Evolutionary conservation across 179 eudicot species (phyloP), one percentile per base, ranked within the genome.

Genomic region (Heliamphora pulchella): DNA sequence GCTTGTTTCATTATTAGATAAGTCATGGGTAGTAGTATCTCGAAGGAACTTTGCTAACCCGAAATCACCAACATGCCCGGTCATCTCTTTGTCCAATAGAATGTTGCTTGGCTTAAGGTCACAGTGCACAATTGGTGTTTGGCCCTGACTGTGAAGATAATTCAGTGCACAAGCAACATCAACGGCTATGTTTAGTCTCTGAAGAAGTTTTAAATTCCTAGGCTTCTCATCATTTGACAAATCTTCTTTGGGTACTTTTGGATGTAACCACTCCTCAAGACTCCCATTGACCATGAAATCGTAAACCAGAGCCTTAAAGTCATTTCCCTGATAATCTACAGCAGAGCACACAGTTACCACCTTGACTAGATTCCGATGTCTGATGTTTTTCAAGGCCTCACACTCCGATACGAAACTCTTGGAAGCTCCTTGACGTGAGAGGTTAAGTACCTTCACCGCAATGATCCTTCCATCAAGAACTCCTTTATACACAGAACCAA

Each of bases 401-500:
- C 80, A 78, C 61, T 78, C 75, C 1, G 80, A 53, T 14, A 67
- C 3, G 31, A 78, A 78, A 51, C 80, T 78, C 73, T 66, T 78
- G 64, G 48, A 50, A 20, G 63, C 80, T 0, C 74, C 64, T 0
- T 3, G 73, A 6, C 0, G 2, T 51, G 22, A 20, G 51, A 78
- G 74, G 9, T 78, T 66, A 4, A 78, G 63, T 2, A 78, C 80
- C 11, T 78, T 78, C 5, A 78, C 74, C 2, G 73, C 63, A 0
- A 78, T n/a, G n/a, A 78, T 1, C 10, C 41, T 53, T 54, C 8
- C 10, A 4, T 55, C 75, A n/a, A 68, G 74, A 5, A 43, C 3
- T 8, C 81, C 75, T 68, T 55, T 78, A n/a, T 78, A 78, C 5
- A 78, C 81, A 0, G 81, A 53, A 53, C 81, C 74, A 68, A 67